phyloP scores from a whole-genome alignment of 2,329 filamentous ascomycete species.

The Tolypocladium inflatum region DNA sequence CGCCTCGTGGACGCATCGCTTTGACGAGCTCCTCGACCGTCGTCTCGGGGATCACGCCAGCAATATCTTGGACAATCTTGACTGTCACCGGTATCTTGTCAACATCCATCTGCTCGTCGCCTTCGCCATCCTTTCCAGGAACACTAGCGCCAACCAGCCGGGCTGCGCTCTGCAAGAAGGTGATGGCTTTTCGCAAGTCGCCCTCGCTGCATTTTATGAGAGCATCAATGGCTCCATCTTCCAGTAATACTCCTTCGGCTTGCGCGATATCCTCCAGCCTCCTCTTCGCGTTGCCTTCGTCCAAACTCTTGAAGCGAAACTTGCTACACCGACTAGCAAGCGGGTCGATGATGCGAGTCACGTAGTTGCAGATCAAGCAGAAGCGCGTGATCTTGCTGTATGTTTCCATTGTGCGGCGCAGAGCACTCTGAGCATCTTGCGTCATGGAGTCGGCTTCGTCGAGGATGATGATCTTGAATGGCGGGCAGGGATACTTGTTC shows the following conservation, averaged over 20 bases:
- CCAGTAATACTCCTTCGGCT: constrained; percentile 66
- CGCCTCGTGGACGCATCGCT: constrained; percentile 65
- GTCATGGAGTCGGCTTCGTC: constrained; percentile 99
- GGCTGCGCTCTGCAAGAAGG: constrained; percentile 90
- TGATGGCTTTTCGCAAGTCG: constrained; percentile 92
- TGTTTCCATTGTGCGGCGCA: constrained; percentile 95
- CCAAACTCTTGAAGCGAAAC: constrained; percentile 94
- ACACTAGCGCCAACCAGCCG: constrained; percentile 65
- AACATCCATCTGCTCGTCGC: constrained; percentile 53
- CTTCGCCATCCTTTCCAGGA: constrained; percentile 36
- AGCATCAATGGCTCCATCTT: constrained; percentile 71
- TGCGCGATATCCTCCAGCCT: constrained; percentile 75
- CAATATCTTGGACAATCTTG: constrained; percentile 83
- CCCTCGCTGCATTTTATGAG: constrained; percentile 85
- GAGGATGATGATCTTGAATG: constrained; percentile 97
- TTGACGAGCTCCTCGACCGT: constrained; percentile 63
- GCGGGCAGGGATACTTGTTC: constrained; percentile 78
- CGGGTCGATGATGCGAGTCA: constrained; percentile 95
- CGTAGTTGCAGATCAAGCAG: constrained; percentile 97
- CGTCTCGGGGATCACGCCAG: constrained; percentile 75
- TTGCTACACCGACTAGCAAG: constrained; percentile 90
- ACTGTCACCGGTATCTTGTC: constrained; percentile 59
- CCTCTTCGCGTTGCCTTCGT: constrained; percentile 72
- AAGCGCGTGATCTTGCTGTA: constrained; percentile 95
- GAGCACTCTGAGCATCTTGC: constrained; percentile 88